Evolutionary conservation across 2,329 filamentous ascomycete genomes (phyloP), one percentile per base, ranked within the genome.

Genomic region (Pseudopithomyces chartarum): DNA sequence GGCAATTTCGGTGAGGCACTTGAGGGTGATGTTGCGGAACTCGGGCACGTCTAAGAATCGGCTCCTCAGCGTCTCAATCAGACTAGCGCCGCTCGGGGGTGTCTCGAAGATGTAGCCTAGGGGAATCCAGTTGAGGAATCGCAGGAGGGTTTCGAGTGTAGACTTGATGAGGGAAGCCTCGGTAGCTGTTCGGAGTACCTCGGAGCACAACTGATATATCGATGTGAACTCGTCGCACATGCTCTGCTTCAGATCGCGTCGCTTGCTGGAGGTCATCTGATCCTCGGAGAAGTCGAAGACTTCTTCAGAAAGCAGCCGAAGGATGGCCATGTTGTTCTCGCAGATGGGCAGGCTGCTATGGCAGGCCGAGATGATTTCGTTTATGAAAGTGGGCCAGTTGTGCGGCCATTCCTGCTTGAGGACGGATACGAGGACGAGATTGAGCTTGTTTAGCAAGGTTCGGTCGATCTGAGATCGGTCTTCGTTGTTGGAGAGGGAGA

Each of bases 331-430:
- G 83, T 99, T 99, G 82, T 99, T 99, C 81, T 99, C 95, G 85
- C 96, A 99, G 69, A 99, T 96, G 36, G 94, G 95, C 52, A 99
- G 83, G 78, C 90, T 97, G 66, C 91, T 94, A 76, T 96, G 93
- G 79, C 93, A 98, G 54, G 95, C 94, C 20, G 92, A 90, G 69
- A 99, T 92, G 78, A 99, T 99, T 82, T 99, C 95, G 82, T 98
- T 98, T 85, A 99, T 98, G 79, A 99, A 99, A 19, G 92, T 97
- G 11, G 96, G 95, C 95, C 96, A 99, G 83, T 99, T 96, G 80
- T 98, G 94, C 55, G 95, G 95, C 95, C 95, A 99, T 79, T 99
- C 95, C 80, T 99, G 95, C 84, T 99, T 99, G 73, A 99, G 83
- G 62, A 99, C 94, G 56, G 93, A 97, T 68, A 99, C 92, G 62